Conservation (phyloP, 2,329 filamentous ascomycete genomes). For the Aspergillus sp. region DNA sequence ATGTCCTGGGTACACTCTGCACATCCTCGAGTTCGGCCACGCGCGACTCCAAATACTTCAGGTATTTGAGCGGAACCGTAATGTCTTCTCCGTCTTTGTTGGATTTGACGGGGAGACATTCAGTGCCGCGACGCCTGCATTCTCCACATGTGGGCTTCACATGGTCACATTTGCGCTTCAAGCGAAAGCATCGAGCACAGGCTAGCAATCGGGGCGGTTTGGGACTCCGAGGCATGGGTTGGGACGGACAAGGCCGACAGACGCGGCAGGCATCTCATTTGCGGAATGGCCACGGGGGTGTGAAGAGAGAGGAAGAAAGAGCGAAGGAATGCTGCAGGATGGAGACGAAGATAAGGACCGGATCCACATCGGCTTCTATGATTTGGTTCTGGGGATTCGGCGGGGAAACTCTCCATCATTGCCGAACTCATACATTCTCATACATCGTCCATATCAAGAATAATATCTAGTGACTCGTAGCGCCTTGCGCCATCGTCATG, state of each 20-base stretch:
- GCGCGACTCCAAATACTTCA: slow-evolving; percentile 22
- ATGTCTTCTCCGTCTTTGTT: slow-evolving; percentile 23
- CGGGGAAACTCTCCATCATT: slow-evolving; percentile 1
- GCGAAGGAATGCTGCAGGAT: background rate
- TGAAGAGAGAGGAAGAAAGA: background rate
- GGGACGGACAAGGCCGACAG: background rate
- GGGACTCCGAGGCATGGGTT: slow-evolving; percentile 7
- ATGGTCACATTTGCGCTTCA: slow-evolving; percentile 31
- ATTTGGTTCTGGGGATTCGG: background rate
- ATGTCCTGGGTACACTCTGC: background rate
- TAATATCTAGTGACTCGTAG: background rate
- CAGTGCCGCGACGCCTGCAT: slow-evolving; percentile 26
- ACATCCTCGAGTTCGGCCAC: slow-evolving; percentile 21
- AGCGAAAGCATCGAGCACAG: slow-evolving; percentile 28
- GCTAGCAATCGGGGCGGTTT: slow-evolving; percentile 23
- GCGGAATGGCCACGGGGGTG: background rate
- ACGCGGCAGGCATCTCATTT: background rate
- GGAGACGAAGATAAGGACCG: slow-evolving; percentile 1
- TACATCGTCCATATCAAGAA: background rate
- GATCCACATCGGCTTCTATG: slow-evolving; percentile 2
- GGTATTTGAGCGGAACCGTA: slow-evolving; percentile 24
- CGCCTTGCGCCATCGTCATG: background rate
- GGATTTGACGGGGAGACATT: slow-evolving; percentile 26
- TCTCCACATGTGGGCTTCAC: slow-evolving; percentile 28
- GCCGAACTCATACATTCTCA: background rate